A percentile compares a stretch with the other conserved stretches of the same genome.
phyloP scores from a whole-genome alignment of 2,329 filamentous ascomycete genomes.

The Microdochium bolleyi region DNA sequence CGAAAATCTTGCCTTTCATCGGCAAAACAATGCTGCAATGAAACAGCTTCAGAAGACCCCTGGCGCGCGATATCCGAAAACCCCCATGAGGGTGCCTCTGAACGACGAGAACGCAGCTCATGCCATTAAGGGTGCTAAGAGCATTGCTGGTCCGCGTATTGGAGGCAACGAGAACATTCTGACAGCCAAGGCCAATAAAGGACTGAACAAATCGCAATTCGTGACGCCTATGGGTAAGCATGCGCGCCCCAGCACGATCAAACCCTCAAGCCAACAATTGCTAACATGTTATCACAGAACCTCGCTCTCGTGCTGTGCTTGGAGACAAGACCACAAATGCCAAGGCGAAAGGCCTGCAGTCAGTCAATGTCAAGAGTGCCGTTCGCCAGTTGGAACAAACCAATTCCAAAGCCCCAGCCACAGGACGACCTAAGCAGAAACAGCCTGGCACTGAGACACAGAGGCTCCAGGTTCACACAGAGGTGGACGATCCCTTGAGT shows the following conservation, averaged over 20 bases:
- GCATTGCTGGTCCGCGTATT: conserved; percentile 42
- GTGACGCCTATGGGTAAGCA: conserved; percentile 76
- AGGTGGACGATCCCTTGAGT: conserved; percentile 35
- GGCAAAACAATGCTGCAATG: conserved; percentile 60
- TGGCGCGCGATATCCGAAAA: conserved; percentile 68
- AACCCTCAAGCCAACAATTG: conserved; percentile 1
- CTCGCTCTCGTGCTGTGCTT: conserved; percentile 69
- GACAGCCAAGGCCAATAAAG: conserved; percentile 36
- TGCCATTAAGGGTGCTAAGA: conserved; percentile 50
- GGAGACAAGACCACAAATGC: conserved; percentile 96
- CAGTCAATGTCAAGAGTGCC: conserved; percentile 53
- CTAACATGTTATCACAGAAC: conserved; percentile 31
- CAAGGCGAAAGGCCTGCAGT: conserved; percentile 64
- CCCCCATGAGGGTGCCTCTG: conserved; percentile 67
- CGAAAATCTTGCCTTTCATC: conserved; percentile 75
- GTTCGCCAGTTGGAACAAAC: conserved; percentile 56
- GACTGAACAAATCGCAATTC: conserved; percentile 54
- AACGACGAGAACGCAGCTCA: conserved; percentile 79
- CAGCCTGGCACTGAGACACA: conserved; percentile 42
- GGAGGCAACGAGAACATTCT: conserved; percentile 50
- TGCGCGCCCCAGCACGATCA: background rate
- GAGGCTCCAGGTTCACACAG: conserved; percentile 56
- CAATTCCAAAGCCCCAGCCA: conserved; percentile 49
- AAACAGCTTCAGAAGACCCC: conserved; percentile 81
- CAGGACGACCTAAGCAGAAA: conserved; percentile 48